Conservation (phyloP, 345 rosid species). For the Citrus inodora region DNA sequence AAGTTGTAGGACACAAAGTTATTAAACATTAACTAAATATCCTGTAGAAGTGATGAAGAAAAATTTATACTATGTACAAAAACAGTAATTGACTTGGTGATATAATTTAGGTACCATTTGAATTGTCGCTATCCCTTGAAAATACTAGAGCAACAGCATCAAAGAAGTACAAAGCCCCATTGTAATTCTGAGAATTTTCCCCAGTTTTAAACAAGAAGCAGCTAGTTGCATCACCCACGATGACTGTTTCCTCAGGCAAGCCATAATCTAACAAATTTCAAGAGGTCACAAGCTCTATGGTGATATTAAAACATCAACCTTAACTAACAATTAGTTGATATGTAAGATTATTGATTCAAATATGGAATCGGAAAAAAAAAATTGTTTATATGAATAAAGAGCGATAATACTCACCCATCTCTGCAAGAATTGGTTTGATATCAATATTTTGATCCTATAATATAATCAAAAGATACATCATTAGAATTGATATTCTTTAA, state of each 20-base stretch:
- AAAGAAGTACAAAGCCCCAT: not conserved
- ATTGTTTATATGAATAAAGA: not conserved
- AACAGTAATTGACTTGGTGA: not conserved
- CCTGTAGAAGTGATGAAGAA: too few species aligned
- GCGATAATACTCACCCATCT: slow-evolving; percentile 23
- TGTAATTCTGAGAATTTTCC: not conserved
- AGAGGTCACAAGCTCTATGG: not conserved
- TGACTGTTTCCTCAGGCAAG: slow-evolving; percentile 36
- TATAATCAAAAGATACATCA: slow-evolving; percentile 13
- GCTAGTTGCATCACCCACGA: slow-evolving; percentile 39
- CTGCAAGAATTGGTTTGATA: slow-evolving; percentile 32
- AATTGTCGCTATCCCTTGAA: slow-evolving; percentile 31
- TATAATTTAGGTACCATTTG: slow-evolving; percentile 20
- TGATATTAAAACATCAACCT: not conserved
- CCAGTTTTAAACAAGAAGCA: slow-evolving; percentile 22
- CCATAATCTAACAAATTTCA: slow-evolving; percentile 25
- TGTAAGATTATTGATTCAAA: too few species aligned
- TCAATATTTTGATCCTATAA: slow-evolving; percentile 27
- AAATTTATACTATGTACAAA: too few species aligned
- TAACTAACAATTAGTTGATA: too few species aligned
- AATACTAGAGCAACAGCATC: slow-evolving; percentile 46
- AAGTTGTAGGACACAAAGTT: too few species aligned
- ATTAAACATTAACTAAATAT: too few species aligned
- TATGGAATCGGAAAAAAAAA: not conserved
- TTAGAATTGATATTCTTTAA: not conserved